A percentile compares a stretch with the other conserved stretches of the same genome.
phyloP scores from a whole-genome alignment of 805 yeast species.

The Candida coquimbonensis region DNA sequence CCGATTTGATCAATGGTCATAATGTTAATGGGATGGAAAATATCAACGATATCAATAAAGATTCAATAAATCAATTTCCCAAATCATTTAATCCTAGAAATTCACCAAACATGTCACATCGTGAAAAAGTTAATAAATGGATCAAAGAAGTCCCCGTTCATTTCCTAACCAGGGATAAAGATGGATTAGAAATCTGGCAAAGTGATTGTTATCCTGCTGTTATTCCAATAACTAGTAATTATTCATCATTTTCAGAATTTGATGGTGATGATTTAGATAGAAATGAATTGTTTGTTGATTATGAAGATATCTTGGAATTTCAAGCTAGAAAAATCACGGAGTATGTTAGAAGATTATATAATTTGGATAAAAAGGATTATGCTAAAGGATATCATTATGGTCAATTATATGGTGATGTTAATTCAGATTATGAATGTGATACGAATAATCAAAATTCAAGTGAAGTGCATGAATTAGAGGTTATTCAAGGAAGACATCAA shows the following conservation, averaged over 20 bases:
- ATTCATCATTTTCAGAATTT: background rate
- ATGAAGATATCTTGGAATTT: slow-evolving; percentile 41
- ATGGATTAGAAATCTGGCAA: slow-evolving; percentile 21
- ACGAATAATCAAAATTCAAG: too few relatives aligned
- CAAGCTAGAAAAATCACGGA: slow-evolving; percentile 49
- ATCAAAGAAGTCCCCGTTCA: slow-evolving; percentile 48
- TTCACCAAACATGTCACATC: slow-evolving; percentile 55
- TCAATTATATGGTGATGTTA: background rate
- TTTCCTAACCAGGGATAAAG: slow-evolving; percentile 15
- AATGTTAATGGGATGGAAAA: too few relatives aligned
- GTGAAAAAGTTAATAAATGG: slow-evolving; percentile 65
- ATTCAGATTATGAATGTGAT: too few relatives aligned
- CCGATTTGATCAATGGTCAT: too few relatives aligned
- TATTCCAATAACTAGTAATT: slow-evolving; percentile 20
- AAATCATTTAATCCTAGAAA: slow-evolving; percentile 52
- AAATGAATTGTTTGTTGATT: slow-evolving; percentile 26
- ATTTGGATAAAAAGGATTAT: slow-evolving; percentile 13
- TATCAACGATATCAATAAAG: too few relatives aligned
- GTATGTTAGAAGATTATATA: slow-evolving; percentile 34
- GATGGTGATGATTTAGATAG: background rate
- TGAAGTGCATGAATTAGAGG: too few relatives aligned
- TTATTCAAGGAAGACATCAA: too few relatives aligned
- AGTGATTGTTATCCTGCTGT: slow-evolving; percentile 48
- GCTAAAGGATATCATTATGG: background rate
- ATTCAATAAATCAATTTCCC: slow-evolving; percentile 15